Percentiles rank a stretch among this genome's conserved stretches.
phyloP scores from a whole-genome alignment of 768 basidiomycete species.

The Collybia nuda region DNA sequence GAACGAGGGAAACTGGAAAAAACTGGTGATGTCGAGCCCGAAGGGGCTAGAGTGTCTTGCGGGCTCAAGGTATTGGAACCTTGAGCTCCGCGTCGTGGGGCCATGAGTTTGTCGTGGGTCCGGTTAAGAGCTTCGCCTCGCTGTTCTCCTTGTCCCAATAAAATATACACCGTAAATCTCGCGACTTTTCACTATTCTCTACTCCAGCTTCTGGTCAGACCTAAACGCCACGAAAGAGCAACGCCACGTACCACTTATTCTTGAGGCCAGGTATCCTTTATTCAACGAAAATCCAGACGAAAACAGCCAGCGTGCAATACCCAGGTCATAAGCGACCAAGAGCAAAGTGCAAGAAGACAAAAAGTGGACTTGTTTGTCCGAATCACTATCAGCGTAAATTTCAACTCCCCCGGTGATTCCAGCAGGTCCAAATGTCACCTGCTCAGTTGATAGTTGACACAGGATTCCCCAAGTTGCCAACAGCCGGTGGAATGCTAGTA shows the following conservation, averaged over 20 bases:
- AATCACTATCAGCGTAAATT: constrained; percentile 6
- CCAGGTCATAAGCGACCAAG: constrained; percentile 12
- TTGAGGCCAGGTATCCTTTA: constrained; percentile 1
- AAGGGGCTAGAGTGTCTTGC: constrained; percentile 25
- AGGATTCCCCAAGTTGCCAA: no score
- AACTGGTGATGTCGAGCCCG: constrained; percentile 29
- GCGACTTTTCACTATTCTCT: constrained; percentile 6
- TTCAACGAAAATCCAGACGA: constrained; percentile 1
- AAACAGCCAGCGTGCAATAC: constrained; percentile 8
- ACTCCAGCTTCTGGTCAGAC: constrained; percentile 1
- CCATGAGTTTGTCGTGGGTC: constrained; percentile 32
- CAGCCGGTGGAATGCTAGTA: no score
- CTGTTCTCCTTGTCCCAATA: constrained; percentile 6
- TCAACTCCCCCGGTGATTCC: no score
- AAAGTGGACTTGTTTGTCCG: constrained; percentile 12
- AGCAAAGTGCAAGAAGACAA: constrained; percentile 15
- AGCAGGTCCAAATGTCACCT: no score
- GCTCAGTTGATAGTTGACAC: no score
- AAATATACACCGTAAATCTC: constrained; percentile 5
- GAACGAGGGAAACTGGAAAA: constrained; percentile 51
- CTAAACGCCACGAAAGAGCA: background rate
- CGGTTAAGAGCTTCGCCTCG: background rate
- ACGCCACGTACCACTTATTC: constrained; percentile 2
- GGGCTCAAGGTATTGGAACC: constrained; percentile 39
- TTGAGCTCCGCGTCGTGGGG: constrained; percentile 46